phyloP scores from a whole-genome alignment of 2,329 filamentous ascomycete genomes.

The Biscogniauxia sp. region DNA sequence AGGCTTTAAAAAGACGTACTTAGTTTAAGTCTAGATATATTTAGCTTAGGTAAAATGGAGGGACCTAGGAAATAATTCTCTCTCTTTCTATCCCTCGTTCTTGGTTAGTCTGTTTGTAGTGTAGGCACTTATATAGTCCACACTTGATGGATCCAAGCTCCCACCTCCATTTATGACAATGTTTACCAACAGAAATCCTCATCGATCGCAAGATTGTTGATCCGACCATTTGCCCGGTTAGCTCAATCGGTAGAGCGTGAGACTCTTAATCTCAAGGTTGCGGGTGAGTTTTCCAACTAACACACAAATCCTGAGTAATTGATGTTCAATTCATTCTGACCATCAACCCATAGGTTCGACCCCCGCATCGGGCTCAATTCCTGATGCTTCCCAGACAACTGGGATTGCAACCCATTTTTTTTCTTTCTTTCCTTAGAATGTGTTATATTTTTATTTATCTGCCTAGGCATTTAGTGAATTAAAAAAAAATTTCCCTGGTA shows the following conservation, averaged over 20 bases:
- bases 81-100: too few relatives aligned
- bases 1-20: too few relatives aligned
- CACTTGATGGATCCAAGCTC: too few relatives aligned
- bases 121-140: too few relatives aligned
- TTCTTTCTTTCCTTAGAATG: background rate
- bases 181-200: background rate
- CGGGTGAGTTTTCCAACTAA: slow-evolving; percentile 19
- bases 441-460: background rate
- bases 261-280: slow-evolving; percentile 56
- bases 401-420: background rate
- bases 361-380: slow-evolving; percentile 48
- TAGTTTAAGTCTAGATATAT: too few relatives aligned
- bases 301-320: background rate
- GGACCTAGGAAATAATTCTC: too few relatives aligned
- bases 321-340: background rate
- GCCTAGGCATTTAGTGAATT: too few relatives aligned
- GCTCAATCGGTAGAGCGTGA: slow-evolving; percentile 73
- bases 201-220: background rate
- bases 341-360: slow-evolving; percentile 34
- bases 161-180: background rate
- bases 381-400: slow-evolving; percentile 28
- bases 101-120: too few relatives aligned
- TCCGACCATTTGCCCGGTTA: slow-evolving; percentile 46
- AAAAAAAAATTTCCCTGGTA: too few relatives aligned
- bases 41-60: too few relatives aligned